Evolutionary conservation across 2,329 filamentous ascomycete genomes (phyloP), one percentile per base, ranked within the genome.

Genomic region (Chaetomiaceae sp.): DNA sequence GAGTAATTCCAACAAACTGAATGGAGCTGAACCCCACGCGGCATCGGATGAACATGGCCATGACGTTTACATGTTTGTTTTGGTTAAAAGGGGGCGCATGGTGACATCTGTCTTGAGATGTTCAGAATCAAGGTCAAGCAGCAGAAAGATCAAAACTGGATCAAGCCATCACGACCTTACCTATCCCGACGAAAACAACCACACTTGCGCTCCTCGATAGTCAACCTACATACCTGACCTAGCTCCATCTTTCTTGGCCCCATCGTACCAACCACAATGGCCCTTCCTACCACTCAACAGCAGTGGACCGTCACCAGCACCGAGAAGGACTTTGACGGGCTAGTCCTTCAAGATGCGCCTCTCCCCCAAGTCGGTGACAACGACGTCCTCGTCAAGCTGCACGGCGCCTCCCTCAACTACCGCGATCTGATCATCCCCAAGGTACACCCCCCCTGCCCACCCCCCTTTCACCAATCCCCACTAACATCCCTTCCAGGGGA

Each of bases 371-470:
- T 86, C 1, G 86, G 86, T 43, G 85, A 89, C 51, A 80, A 80
- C 57, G 83, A 91, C 23, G 85, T 90, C 6, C 76, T 91, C 31
- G 82, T 91, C 61, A 87, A 85, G 68, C 75, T 81, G 23, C 70
- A 73, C 47, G 76, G 73, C 14, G 78, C 73, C 6, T 77, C 77
- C 25, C 72, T 81, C 47, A 81, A 81, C 69, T 81, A 75, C 64
- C 77, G 78, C 51, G 78, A 81, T 58, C 68, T 80, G 47, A 71
- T 76, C 59, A 77, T 81, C 49, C 71, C 76, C 25, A 64, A 64
- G 61, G 69, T 66, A 53, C 38, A 49, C 47, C 8, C 47, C 8
- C 27, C 27, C 27, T 6, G 27, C 27, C 27, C 27, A 3, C 9
- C 27, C 9, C 27, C 27, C 9, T 9, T 9, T 31, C 9, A 31